Percentiles rank a stretch among this genome's conserved stretches.
These are phyloP conservation scores for Phaseolus lunatus DNA, from an alignment of 306 rosid species.

Conservation along the genomic window DNA sequence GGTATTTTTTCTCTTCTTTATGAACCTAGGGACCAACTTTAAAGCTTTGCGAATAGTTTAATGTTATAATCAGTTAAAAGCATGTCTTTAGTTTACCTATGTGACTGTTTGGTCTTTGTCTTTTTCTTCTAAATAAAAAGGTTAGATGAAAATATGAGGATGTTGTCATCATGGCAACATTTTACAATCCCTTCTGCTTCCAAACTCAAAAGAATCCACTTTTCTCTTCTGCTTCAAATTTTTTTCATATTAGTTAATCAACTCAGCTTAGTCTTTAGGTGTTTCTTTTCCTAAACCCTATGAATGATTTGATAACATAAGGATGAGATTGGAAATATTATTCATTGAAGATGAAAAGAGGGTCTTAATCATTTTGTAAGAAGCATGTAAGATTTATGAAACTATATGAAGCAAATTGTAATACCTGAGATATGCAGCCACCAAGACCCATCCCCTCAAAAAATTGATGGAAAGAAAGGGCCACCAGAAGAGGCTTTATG, in stretches of 20 bases:
- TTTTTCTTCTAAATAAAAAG: background rate
- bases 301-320: conserved; percentile 6
- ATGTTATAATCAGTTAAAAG: background rate
- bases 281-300: background rate
- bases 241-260: background rate
- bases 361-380: background rate
- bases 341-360: too few species aligned
- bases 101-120: background rate
- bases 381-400: background rate
- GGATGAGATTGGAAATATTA: too few species aligned
- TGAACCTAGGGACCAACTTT: background rate
- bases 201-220: conserved; percentile 18
- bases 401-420: background rate
- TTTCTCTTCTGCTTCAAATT: conserved; percentile 18
- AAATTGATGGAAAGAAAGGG: conserved; percentile 88
- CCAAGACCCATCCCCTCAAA: conserved; percentile 95
- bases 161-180: conserved; percentile 57
- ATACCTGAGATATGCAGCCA: conserved; percentile 88
- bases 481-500: conserved; percentile 70
- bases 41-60: background rate
- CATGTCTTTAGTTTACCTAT: background rate
- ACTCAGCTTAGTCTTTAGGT: background rate
- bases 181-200: conserved; percentile 7
- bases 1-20: background rate
- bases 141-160: conserved; percentile 6